phyloP scores from a whole-genome alignment of 768 basidiomycete genomes.

The Suillus plorans region DNA sequence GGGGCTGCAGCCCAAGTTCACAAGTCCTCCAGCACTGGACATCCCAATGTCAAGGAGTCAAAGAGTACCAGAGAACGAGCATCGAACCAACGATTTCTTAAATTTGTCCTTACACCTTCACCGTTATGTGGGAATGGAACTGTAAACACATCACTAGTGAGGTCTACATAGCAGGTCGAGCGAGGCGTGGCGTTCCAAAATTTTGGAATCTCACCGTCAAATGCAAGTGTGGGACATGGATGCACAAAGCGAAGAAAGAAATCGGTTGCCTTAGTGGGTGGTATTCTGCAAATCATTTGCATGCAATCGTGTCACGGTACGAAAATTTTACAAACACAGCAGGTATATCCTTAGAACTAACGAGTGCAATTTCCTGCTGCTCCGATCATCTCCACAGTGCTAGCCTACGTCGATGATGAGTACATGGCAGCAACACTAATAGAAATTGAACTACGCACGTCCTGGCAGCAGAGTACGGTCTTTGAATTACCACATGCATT shows the following conservation, averaged over 20 bases:
- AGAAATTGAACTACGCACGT: neutral
- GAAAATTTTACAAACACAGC: neutral
- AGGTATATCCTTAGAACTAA: neutral
- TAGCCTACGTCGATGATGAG: neutral
- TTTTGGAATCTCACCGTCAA: neutral
- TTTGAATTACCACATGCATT: neutral
- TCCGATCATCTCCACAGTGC: neutral
- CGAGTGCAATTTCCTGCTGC: neutral
- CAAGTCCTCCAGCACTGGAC: neutral
- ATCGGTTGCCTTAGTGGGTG: too few relatives aligned
- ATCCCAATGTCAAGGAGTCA: neutral
- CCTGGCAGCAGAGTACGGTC: neutral
- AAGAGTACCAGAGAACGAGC: neutral
- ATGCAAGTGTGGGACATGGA: neutral
- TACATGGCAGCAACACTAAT: neutral
- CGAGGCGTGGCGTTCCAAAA: neutral
- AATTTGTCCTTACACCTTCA: neutral
- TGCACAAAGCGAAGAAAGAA: too few relatives aligned
- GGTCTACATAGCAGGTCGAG: neutral
- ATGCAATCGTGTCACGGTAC: neutral
- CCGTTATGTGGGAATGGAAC: neutral
- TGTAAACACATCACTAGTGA: neutral
- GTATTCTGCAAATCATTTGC: neutral
- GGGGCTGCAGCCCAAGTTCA: neutral
- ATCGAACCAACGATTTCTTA: neutral